These are phyloP conservation scores for Aristolochia californica DNA, from an alignment of 164 flowering plant genomes.

Conservation along the genomic window DNA sequence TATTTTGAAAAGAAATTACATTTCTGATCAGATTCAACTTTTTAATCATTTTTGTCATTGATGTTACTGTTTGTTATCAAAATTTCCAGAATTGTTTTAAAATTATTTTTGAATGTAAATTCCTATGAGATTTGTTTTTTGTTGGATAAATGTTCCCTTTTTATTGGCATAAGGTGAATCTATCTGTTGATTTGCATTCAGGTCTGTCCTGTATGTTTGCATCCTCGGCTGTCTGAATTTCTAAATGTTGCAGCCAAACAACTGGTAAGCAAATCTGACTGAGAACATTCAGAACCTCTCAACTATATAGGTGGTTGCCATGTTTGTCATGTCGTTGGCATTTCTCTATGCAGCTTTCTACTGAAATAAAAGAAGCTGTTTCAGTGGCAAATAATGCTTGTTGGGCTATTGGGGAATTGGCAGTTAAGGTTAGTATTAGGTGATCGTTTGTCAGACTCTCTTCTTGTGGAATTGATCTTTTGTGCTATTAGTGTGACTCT, in stretches of 20 bases:
- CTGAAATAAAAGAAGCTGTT: conserved; percentile 61
- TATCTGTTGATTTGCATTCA: conserved; percentile 14
- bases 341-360: conserved; percentile 32
- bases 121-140: too few species aligned
- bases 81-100: not conserved
- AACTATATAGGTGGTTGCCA: not conserved
- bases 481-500: not conserved
- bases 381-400: conserved; percentile 99
- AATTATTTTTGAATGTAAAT: too few species aligned
- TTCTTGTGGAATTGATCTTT: not conserved
- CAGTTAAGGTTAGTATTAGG: conserved; percentile 59
- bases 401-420: conserved; percentile 99
- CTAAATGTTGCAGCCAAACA: conserved; percentile 78
- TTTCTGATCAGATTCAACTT: too few species aligned
- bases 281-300: not conserved
- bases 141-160: not conserved
- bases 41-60: too few species aligned
- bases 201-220: conserved; percentile 83
- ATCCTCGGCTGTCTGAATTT: conserved; percentile 71
- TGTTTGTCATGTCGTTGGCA: not conserved
- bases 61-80: too few species aligned
- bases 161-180: not conserved
- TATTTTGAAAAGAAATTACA: too few species aligned
- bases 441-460: too few species aligned
- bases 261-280: conserved; percentile 36